A percentile compares a stretch with the other conserved stretches of the same genome.
These are phyloP conservation scores for Bruguiera hainesii DNA, from an alignment of 441 rosid species.

Conservation along the genomic window DNA sequence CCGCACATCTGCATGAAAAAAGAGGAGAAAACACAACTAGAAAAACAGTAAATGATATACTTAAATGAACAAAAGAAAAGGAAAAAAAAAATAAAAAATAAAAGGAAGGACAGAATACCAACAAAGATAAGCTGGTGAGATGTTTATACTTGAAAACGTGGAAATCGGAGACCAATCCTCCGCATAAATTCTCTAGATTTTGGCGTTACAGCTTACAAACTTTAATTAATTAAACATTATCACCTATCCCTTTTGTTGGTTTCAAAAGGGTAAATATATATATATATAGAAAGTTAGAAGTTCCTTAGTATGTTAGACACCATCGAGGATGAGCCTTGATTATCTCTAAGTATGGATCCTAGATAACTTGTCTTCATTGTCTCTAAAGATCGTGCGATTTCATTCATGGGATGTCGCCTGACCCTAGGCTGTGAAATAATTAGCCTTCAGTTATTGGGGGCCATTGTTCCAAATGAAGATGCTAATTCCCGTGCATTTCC, in stretches of 20 bases:
- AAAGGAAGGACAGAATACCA: too few relatives aligned
- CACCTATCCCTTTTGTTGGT: not conserved
- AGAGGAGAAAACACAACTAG: constrained; percentile 26
- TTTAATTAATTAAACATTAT: not conserved
- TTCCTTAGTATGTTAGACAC: constrained; percentile 11
- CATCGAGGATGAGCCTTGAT: constrained; percentile 12
- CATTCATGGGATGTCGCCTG: too few relatives aligned
- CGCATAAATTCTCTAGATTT: too few relatives aligned
- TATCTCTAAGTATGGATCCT: constrained; percentile 10
- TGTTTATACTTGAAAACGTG: not conserved
- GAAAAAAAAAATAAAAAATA: not conserved
- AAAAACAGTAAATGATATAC: not conserved
- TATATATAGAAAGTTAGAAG: not conserved
- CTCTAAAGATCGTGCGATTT: not conserved
- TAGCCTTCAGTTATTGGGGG: too few relatives aligned
- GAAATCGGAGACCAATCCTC: too few relatives aligned
- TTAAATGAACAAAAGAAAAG: not conserved
- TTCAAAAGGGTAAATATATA: not conserved
- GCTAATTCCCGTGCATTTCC: not conserved
- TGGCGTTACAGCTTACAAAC: too few relatives aligned
- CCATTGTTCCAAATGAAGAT: too few relatives aligned
- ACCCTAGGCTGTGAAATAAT: too few relatives aligned
- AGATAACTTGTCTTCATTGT: not conserved
- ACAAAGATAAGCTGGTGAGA: not conserved
- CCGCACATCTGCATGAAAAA: constrained; percentile 34